Base-by-base conservation (phyloP, 2,329 filamentous ascomycete genomes). In the Colletotrichum chlorophyti region DNA sequence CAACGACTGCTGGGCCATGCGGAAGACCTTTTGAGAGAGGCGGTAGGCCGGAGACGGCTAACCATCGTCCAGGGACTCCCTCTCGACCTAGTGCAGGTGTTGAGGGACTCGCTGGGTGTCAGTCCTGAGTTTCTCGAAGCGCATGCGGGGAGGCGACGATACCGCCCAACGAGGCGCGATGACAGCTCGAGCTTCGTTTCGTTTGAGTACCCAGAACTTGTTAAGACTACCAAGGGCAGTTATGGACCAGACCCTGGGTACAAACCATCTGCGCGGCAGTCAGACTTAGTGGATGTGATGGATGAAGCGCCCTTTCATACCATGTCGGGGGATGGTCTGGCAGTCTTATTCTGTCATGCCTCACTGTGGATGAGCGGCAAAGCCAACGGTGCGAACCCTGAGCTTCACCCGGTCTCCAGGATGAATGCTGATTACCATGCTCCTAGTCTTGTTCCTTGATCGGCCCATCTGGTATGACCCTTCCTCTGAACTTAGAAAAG, bases 141-240 rank as follows among this genome's bases (percentile, higher is more conserved):
- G 5, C 68, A 74, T 49, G 65, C 62, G 1, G 52, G 58, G 6
- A 62, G 70, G 17, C 62, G 66, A 31, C 51, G 60, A 14, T 69
- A 71, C 42, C 64, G 67, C 5, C 66, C 68, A 2, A 23, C 26
- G 29, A 46, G 49, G 31, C 53, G 38, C 7, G 58, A 60, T 24
- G 46, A 40, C 7, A 42, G 47, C 5, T 11, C 42, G 15, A 15
- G 21, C 5, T 65, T 63, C 35, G 62, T 61, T 19, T 63, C 63
- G 32, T 72, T 65, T 48, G 69, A 69, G 17, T 73, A 74, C 23
- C 69, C 72, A 2, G 69, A 73, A 53, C 51, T 73, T 26, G 53
- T 69, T 9, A 42, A 58, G 29, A 55, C 21, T 34, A 43, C 29
- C 27, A 47, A 10, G 26, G 32, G 24, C 37, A 41, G 7, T 3